Conservation (phyloP, 2,329 filamentous ascomycete species). For the Verticillium isaacii region DNA sequence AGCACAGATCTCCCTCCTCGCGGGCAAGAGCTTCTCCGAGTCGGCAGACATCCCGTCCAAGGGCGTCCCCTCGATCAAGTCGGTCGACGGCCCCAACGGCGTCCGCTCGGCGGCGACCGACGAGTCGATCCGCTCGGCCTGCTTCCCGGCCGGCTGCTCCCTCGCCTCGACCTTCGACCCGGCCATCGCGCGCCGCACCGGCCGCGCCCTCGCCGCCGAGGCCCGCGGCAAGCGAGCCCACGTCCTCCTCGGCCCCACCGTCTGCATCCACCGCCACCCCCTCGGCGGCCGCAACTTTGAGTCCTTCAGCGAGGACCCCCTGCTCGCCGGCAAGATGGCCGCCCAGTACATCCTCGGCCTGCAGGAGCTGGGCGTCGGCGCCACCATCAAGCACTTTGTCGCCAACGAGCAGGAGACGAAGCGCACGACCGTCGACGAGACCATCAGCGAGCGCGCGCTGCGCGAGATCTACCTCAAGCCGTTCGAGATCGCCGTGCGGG, state of each 20-base stretch:
- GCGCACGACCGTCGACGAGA: constrained; percentile 21
- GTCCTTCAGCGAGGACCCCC: constrained; percentile 37
- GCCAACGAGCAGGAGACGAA: constrained; percentile 31
- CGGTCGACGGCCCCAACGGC: constrained; percentile 11
- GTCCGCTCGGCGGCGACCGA: constrained; percentile 12
- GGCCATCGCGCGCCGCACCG: constrained; percentile 50
- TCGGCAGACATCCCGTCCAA: constrained; percentile 6
- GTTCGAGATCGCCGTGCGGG: constrained; percentile 36
- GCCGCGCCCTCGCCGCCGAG: constrained; percentile 51
- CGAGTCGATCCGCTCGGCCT: constrained; percentile 9
- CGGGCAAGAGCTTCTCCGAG: constrained; percentile 10
- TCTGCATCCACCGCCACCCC: constrained; percentile 33
- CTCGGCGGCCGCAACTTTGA: constrained; percentile 23
- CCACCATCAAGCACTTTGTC: constrained; percentile 9
- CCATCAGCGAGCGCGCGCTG: constrained; percentile 22
- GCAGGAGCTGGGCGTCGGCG: constrained; percentile 1
- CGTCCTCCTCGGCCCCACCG: constrained; percentile 42
- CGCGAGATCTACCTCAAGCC: constrained; percentile 36
- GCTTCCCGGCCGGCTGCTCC: constrained; percentile 21
- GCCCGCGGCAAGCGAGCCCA: constrained; percentile 57
- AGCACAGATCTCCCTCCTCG: constrained; percentile 6
- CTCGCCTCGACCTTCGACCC: constrained; percentile 60
- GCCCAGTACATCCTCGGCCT: constrained; percentile 36
- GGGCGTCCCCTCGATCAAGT: constrained; percentile 9
- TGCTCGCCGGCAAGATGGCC: constrained; percentile 32